Evolutionary conservation across 169 alveolate species (phyloP), one percentile per base, ranked within the genome.

Genomic region (Neospora caninum): DNA sequence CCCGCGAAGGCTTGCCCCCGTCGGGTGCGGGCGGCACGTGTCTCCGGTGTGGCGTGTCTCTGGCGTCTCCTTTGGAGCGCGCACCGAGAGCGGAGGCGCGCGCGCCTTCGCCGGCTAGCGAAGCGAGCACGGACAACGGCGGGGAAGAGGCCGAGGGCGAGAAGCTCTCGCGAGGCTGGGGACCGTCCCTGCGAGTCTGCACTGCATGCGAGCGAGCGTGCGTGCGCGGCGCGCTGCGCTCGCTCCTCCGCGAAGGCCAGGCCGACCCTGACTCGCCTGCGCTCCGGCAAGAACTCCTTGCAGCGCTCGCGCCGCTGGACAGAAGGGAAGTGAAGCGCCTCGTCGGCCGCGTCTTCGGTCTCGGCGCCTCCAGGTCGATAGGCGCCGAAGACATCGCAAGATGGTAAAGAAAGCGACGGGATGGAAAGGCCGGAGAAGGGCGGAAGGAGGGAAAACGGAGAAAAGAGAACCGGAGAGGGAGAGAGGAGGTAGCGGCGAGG

Each of bases 331-430:
- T 64, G 34, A 27, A 22, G 73, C 73, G 73, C 7, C 73, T 64
- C n/a, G 73, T 64, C 73, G n/a, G n/a, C 4, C 73, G 73, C 73
- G 73, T 64, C 73, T 64, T 64, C 73, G 73, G 73, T 29, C 73
- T 64, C 73, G 73, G 73, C 4, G 34, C 73, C 31, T 22, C 25
- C 73, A 16, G 73, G 73, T 16, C 73, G 7, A 64, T 64, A 9
- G 73, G 73, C 73, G 73, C 31, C 34, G 73, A 64, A 64, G 73
- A 64, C n/a, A 64, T 64, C n/a, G 73, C 31, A 4, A 16, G 73
- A 16, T 64, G 73, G 73, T 64, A 22, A 64, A 18, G 64, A 53
- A 18, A 18, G 64, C 64, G 73, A 29, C 73, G 73, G 7, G 31
- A 64, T 10, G 73, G 20, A 64, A 64, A 29, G 31, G 73, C 25